Evolutionary conservation across 164 flowering plant genomes (phyloP).

Genomic region (Aristolochia californica): DNA sequence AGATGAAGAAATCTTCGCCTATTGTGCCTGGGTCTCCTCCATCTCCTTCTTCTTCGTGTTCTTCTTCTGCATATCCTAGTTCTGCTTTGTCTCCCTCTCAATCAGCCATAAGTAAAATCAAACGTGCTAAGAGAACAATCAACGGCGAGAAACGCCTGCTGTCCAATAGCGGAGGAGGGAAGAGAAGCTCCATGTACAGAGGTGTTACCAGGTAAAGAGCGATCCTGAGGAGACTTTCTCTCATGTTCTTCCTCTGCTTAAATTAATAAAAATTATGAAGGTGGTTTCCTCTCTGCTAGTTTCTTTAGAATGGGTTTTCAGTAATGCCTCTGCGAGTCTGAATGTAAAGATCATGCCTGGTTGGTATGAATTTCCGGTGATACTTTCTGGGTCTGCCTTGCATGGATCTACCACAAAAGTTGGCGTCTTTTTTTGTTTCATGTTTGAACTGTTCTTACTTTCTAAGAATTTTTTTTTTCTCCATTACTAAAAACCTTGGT

Average conservation of each 20-base stretch:
- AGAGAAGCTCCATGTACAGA: constrained; percentile 80
- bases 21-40: constrained; percentile 2
- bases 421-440: neutral
- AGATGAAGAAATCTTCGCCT: neutral
- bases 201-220: constrained; percentile 73
- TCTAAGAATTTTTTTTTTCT: neutral
- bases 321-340: no score
- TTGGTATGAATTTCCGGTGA: neutral
- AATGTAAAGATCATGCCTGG: no score
- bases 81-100: constrained; percentile 3
- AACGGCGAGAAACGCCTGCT: constrained; percentile 12
- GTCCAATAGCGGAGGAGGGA: constrained; percentile 9
- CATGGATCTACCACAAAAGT: no score
- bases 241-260: no score
- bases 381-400: neutral
- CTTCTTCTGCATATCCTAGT: constrained; percentile 15
- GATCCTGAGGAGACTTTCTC: no score
- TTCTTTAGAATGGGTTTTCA: neutral
- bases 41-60: constrained; percentile 20
- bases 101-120: constrained; percentile 14
- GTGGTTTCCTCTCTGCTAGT: no score
- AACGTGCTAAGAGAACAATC: constrained; percentile 15
- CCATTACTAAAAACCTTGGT: neutral
- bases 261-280: no score
- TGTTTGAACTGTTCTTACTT: neutral